These are phyloP conservation scores for Rubroshorea leprosula DNA, from an alignment of 345 rosid genomes.

Conservation along the genomic window DNA sequence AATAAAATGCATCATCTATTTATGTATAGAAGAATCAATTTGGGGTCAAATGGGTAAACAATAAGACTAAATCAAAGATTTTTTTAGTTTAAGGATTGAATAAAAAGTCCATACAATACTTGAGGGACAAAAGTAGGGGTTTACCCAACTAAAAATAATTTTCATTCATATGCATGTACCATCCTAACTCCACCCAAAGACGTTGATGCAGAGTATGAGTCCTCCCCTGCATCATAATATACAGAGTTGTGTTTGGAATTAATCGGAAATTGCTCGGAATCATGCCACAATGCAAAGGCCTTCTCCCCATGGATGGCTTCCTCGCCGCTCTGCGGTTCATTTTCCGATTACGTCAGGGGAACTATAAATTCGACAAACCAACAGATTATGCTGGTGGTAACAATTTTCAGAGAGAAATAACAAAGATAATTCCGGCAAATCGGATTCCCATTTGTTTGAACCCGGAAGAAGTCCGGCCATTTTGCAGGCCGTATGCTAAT, in stretches of 20 bases:
- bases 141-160: no score
- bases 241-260: slow-evolving; percentile 18
- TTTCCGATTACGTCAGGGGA: slow-evolving; percentile 34
- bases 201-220: slow-evolving; percentile 16
- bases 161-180: no score
- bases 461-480: slow-evolving; percentile 18
- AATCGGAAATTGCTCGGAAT: slow-evolving; percentile 15
- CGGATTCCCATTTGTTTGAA: slow-evolving; percentile 41
- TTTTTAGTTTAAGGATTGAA: no score
- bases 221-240: slow-evolving; percentile 26
- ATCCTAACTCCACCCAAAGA: slow-evolving; percentile 19
- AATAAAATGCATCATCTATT: no score
- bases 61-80: no score
- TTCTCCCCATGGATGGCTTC: slow-evolving; percentile 36
- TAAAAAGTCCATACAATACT: no score
- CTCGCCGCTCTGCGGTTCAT: slow-evolving; percentile 27
- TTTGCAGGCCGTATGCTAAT: slow-evolving; percentile 35
- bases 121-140: no score
- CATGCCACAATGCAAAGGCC: slow-evolving; percentile 27
- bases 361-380: slow-evolving; percentile 23
- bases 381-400: slow-evolving; percentile 34
- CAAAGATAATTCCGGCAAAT: slow-evolving; percentile 26
- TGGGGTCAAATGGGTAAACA: no score
- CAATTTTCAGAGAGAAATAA: slow-evolving; percentile 30
- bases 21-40: no score